phyloP scores from a whole-genome alignment of 257 asterid species.

The Perilla frutescens region DNA sequence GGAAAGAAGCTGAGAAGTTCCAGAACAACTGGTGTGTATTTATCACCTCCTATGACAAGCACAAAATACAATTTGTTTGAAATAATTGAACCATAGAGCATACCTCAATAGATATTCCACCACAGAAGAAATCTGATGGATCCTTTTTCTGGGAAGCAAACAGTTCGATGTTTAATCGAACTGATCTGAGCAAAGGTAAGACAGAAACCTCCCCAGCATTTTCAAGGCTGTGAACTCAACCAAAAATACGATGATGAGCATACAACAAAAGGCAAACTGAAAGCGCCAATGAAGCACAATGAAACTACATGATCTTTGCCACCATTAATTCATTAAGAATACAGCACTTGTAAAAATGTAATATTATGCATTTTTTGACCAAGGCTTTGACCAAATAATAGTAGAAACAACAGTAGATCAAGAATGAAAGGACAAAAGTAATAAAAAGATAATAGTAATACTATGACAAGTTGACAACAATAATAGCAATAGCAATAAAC shows the following conservation, averaged over 20 bases:
- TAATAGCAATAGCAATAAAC: not conserved
- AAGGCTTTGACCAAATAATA: not conserved
- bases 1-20: not conserved
- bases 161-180: conserved; percentile 70
- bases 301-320: conserved; percentile 12
- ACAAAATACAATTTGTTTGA: conserved; percentile 20
- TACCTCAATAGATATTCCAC: conserved; percentile 65
- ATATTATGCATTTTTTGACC: not conserved
- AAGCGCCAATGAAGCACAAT: conserved; percentile 7
- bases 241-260: conserved; percentile 34
- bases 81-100: conserved; percentile 31
- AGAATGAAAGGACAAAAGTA: not conserved
- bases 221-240: conserved; percentile 68
- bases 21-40: not conserved
- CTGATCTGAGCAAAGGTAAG: conserved; percentile 83
- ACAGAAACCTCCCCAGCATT: conserved; percentile 89
- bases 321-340: not conserved
- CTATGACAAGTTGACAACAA: too few species aligned
- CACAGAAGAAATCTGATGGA: conserved; percentile 40
- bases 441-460: not conserved
- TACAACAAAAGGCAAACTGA: conserved; percentile 15
- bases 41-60: conserved; percentile 19
- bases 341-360: not conserved
- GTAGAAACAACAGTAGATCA: not conserved
- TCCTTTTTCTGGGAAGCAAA: conserved; percentile 54